phyloP scores from a whole-genome alignment of 768 basidiomycete genomes.

The Trametes cinnabarina region DNA sequence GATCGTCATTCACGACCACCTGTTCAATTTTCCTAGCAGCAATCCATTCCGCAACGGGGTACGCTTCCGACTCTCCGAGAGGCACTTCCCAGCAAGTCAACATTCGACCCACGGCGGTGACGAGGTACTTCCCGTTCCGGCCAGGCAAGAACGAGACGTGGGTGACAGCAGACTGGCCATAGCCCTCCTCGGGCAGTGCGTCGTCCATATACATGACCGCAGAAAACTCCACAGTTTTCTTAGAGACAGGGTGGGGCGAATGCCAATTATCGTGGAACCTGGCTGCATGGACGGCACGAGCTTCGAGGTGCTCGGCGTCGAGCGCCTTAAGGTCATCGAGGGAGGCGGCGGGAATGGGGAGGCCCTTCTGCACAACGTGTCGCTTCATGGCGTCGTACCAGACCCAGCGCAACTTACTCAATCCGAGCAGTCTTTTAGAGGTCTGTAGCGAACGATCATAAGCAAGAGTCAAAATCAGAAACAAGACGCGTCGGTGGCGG shows the following conservation, averaged over 20 bases:
- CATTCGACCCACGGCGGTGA: constrained; percentile 27
- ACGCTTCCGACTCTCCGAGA: constrained; percentile 32
- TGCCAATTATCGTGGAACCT: constrained; percentile 37
- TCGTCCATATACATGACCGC: constrained; percentile 17
- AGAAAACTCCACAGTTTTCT: constrained; percentile 26
- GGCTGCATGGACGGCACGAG: constrained; percentile 34
- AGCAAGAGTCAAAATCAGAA: not conserved
- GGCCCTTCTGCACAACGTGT: constrained; percentile 32
- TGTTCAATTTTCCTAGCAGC: constrained; percentile 24
- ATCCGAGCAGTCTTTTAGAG: constrained; percentile 27
- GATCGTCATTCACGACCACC: constrained; percentile 31
- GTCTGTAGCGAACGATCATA: constrained; percentile 22
- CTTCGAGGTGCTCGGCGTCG: constrained; percentile 34
- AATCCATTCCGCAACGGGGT: constrained; percentile 31
- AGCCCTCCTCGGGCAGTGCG: constrained; percentile 11
- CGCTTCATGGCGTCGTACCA: constrained; percentile 36
- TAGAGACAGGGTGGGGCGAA: constrained; percentile 26
- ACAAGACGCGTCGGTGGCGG: constrained; percentile 1
- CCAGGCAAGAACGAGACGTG: constrained; percentile 33
- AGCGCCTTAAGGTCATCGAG: constrained; percentile 27
- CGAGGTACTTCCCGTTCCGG: constrained; percentile 31
- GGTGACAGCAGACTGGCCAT: constrained; percentile 19
- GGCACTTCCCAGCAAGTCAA: constrained; percentile 38
- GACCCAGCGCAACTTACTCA: constrained; percentile 38
- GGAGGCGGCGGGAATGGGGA: constrained; percentile 33